Conservation (phyloP, 164 flowering plant genomes). For the Houttuynia cordata region DNA sequence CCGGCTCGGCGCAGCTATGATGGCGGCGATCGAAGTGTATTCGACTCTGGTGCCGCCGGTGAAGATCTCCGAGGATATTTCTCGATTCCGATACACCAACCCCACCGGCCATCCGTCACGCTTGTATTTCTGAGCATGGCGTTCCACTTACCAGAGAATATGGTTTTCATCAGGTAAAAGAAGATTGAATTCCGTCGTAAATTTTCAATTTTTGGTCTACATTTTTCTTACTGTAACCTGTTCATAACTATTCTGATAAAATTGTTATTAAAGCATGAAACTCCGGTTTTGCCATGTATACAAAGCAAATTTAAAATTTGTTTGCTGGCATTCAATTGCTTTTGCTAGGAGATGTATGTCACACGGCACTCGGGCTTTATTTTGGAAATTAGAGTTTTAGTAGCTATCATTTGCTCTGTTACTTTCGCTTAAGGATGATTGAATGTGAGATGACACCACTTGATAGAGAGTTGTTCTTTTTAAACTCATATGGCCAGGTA, state of each 20-base stretch:
- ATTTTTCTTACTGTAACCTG: not conserved
- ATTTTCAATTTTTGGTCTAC: not conserved
- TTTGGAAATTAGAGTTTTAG: no score
- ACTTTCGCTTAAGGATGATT: not conserved
- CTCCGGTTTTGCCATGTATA: no score
- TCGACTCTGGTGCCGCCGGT: conserved; percentile 49
- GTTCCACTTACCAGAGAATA: conserved; percentile 43
- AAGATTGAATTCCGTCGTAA: not conserved
- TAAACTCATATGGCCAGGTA: not conserved
- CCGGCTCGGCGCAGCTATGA: conserved; percentile 52
- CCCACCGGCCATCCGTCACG: conserved; percentile 61
- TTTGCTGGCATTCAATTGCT: not conserved
- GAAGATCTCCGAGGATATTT: conserved; percentile 47
- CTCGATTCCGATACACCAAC: conserved; percentile 51
- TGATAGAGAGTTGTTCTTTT: not conserved
- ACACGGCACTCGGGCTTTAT: not conserved
- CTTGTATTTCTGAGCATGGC: conserved; percentile 57
- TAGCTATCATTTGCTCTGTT: not conserved
- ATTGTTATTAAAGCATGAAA: no score
- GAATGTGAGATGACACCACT: not conserved
- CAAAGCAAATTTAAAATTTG: no score
- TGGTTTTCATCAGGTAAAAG: conserved; percentile 54
- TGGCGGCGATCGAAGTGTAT: conserved; percentile 39
- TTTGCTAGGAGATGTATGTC: not conserved
- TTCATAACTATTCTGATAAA: not conserved